These are phyloP conservation scores for Saccharomycopsis hybrid DNA, from an alignment of 1,139 yeast genomes.

Conservation along the genomic window DNA sequence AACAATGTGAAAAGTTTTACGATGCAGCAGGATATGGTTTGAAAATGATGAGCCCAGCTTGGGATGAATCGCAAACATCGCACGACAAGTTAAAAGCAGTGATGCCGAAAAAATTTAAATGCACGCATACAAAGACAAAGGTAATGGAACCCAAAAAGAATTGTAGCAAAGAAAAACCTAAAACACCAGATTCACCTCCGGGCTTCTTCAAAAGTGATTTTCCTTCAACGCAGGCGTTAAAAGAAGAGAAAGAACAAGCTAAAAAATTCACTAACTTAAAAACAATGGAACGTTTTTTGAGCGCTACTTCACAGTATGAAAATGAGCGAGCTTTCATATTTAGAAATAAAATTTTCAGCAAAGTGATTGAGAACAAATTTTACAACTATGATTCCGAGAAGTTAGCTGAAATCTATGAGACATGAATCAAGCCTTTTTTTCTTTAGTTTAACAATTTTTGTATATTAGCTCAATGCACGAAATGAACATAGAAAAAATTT, in stretches of 20 bases:
- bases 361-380: slow-evolving; percentile 40
- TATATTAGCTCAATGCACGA: too few relatives aligned
- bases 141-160: slow-evolving; percentile 3
- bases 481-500: too few relatives aligned
- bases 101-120: slow-evolving; percentile 5
- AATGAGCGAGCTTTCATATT: slow-evolving; percentile 28
- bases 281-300: slow-evolving; percentile 34
- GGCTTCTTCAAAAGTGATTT: slow-evolving; percentile 60
- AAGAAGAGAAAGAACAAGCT: slow-evolving; percentile 30
- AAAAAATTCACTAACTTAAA: slow-evolving; percentile 29
- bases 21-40: slow-evolving; percentile 24
- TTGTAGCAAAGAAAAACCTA: slow-evolving; percentile 14
- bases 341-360: slow-evolving; percentile 29
- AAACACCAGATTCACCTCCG: slow-evolving; percentile 41
- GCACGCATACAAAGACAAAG: slow-evolving; percentile 14
- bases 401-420: too few relatives aligned
- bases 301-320: slow-evolving; percentile 26
- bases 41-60: slow-evolving; percentile 23
- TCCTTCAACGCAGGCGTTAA: slow-evolving; percentile 51
- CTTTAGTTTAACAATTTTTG: too few relatives aligned
- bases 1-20: slow-evolving; percentile 23
- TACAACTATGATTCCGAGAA: slow-evolving; percentile 24
- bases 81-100: neutral
- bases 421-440: too few relatives aligned
- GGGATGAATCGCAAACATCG: slow-evolving; percentile 22